Percentiles rank a stretch among this genome's conserved stretches.
Conservation (phyloP, 768 basidiomycete species). For the Amanita phalloides region DNA sequence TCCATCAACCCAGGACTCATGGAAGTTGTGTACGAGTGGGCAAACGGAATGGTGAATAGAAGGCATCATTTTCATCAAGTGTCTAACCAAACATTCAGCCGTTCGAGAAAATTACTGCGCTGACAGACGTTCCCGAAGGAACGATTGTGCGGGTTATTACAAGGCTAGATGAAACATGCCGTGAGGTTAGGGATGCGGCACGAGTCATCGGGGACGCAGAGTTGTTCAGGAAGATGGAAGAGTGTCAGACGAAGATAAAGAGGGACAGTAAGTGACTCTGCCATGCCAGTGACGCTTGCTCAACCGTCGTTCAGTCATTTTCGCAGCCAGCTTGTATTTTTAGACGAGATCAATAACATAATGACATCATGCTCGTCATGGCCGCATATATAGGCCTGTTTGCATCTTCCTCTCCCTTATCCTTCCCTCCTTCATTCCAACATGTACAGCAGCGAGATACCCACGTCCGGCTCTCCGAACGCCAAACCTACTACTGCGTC, state of each 20-base stretch:
- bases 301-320: slow-evolving; percentile 46
- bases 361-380: slow-evolving; percentile 1
- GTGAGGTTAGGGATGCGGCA: slow-evolving; percentile 94
- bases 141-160: slow-evolving; percentile 96
- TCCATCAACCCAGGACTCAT: slow-evolving; percentile 84
- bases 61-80: background rate
- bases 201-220: slow-evolving; percentile 95
- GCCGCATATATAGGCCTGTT: slow-evolving; percentile 4
- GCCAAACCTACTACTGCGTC: background rate
- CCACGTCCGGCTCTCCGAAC: background rate
- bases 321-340: slow-evolving; percentile 83
- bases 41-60: slow-evolving; percentile 86
- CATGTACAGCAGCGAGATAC: slow-evolving; percentile 7
- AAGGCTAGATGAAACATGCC: slow-evolving; percentile 90
- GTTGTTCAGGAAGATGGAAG: slow-evolving; percentile 97
- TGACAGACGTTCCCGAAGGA: slow-evolving; percentile 95
- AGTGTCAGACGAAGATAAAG: slow-evolving; percentile 87
- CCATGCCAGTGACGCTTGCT: background rate
- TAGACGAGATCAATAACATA: slow-evolving; percentile 20
- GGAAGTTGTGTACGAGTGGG: slow-evolving; percentile 99
- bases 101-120: slow-evolving; percentile 84
- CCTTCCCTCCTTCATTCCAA: slow-evolving; percentile 1
- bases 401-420: background rate
- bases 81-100: slow-evolving; percentile 40
- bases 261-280: slow-evolving; percentile 70